These are phyloP conservation scores for Papiliotrema laurentii DNA, from an alignment of 1,284 basidiomycete species.

Conservation along the genomic window DNA sequence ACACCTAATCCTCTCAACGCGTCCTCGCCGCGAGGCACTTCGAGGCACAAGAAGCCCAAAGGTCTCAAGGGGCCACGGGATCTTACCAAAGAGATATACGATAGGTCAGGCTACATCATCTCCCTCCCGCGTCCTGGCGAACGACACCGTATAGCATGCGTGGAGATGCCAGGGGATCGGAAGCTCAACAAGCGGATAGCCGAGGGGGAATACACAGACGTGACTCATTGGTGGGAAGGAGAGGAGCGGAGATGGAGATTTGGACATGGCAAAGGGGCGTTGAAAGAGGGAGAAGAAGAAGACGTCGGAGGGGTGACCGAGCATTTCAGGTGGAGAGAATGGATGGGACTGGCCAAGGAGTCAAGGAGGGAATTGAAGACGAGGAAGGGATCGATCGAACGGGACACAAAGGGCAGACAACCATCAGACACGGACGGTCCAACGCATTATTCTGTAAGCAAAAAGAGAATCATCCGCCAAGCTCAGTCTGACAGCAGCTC, in stretches of 20 bases:
- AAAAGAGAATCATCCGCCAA: not conserved
- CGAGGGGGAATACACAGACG: slow-evolving; percentile 30
- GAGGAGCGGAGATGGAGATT: slow-evolving; percentile 33
- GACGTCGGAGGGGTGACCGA: slow-evolving; percentile 22
- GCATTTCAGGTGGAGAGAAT: slow-evolving; percentile 28
- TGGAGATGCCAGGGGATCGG: slow-evolving; percentile 31
- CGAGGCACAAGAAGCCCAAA: slow-evolving; percentile 1
- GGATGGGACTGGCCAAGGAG: slow-evolving; percentile 20
- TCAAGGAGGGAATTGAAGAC: slow-evolving; percentile 18
- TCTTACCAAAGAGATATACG: slow-evolving; percentile 14
- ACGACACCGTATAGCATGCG: slow-evolving; percentile 29
- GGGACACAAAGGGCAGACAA: slow-evolving; percentile 6
- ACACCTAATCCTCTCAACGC: not conserved
- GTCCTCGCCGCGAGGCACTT: not conserved
- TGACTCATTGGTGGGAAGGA: slow-evolving; percentile 19
- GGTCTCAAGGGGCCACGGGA: too few relatives aligned
- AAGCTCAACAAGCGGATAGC: slow-evolving; percentile 18
- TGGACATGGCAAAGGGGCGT: slow-evolving; percentile 16
- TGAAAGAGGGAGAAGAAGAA: slow-evolving; percentile 14
- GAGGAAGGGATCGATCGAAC: slow-evolving; percentile 11
- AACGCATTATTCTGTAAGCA: slow-evolving; percentile 29
- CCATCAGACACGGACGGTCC: slow-evolving; percentile 5
- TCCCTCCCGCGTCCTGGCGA: slow-evolving; percentile 24
- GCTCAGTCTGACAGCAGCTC: slow-evolving; percentile 7
- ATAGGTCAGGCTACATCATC: slow-evolving; percentile 30